These are phyloP conservation scores for Trametes hirsuta DNA, from an alignment of 1,284 basidiomycete species.

Conservation along the genomic window DNA sequence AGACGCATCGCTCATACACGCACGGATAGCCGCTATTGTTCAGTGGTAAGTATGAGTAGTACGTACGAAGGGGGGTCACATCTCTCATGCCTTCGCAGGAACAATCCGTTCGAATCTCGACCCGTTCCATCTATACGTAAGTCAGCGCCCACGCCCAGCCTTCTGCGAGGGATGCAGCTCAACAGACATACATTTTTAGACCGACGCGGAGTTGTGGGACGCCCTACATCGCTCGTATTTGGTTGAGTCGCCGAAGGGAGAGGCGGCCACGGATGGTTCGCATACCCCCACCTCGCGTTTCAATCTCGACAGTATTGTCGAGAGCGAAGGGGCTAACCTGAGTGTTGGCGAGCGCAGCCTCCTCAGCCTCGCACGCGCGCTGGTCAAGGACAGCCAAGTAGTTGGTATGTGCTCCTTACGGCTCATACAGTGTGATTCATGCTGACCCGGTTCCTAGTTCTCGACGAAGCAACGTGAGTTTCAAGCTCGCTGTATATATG, in stretches of 20 bases:
- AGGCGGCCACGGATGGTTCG: constrained; percentile 23
- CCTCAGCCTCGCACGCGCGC: constrained; percentile 35
- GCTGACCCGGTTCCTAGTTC: constrained; percentile 19
- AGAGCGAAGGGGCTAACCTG: constrained; percentile 86
- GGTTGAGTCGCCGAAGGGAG: constrained; percentile 46
- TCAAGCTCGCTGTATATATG: background rate
- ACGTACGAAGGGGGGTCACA: background rate
- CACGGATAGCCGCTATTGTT: constrained; percentile 26
- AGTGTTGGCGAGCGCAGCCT: constrained; percentile 62
- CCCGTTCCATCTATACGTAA: constrained; percentile 31
- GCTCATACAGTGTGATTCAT: background rate
- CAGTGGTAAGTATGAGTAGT: constrained; percentile 20
- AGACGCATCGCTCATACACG: background rate
- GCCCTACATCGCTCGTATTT: constrained; percentile 81
- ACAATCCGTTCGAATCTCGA: constrained; percentile 32
- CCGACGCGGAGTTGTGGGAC: constrained; percentile 81
- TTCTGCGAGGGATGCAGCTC: constrained; percentile 28
- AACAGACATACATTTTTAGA: constrained; percentile 44
- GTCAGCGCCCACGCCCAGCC: background rate
- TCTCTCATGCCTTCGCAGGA: constrained; percentile 6
- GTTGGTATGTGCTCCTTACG: constrained; percentile 34
- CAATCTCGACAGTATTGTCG: constrained; percentile 79
- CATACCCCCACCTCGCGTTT: constrained; percentile 40
- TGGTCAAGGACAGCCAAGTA: constrained; percentile 39
- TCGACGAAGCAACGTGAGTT: constrained; percentile 38